phyloP scores from a whole-genome alignment of 2,329 filamentous ascomycete genomes.

The Colletotrichum agaves region DNA sequence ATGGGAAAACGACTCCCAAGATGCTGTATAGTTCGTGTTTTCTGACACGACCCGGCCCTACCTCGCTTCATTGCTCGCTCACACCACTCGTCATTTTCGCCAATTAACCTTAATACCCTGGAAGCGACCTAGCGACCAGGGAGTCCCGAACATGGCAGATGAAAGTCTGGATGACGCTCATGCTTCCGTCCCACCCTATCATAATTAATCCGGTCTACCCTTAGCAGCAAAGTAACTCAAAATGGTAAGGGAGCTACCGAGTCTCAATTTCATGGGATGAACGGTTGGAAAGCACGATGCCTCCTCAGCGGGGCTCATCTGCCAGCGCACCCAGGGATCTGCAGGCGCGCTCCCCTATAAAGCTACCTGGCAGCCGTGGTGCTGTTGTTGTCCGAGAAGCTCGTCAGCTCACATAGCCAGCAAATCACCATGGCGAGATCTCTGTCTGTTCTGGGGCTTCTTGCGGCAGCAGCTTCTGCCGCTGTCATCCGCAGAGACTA shows the following conservation, averaged over 20 bases:
- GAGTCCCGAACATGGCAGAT: slow-evolving; percentile 16
- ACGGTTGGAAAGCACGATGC: slow-evolving; percentile 21
- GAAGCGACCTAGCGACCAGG: slow-evolving; percentile 15
- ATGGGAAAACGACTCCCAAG: not conserved
- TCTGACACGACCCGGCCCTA: slow-evolving; percentile 9
- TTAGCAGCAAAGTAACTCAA: not conserved
- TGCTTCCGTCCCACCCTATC: slow-evolving; percentile 15
- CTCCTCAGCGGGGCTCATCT: slow-evolving; percentile 6
- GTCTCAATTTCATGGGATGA: slow-evolving; percentile 11
- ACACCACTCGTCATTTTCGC: slow-evolving; percentile 14
- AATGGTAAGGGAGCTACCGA: slow-evolving; percentile 3
- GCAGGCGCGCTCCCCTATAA: slow-evolving; percentile 19
- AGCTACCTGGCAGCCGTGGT: not conserved
- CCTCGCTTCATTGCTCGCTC: slow-evolving; percentile 35
- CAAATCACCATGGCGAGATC: slow-evolving; percentile 25
- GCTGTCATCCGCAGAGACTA: slow-evolving; percentile 33
- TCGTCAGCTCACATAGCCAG: not conserved
- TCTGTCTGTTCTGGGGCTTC: slow-evolving; percentile 24
- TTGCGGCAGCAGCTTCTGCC: slow-evolving; percentile 22
- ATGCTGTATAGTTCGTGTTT: not conserved
- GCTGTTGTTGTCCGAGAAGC: not conserved
- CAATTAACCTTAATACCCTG: slow-evolving; percentile 11
- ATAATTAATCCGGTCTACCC: not conserved
- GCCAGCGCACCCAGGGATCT: not conserved
- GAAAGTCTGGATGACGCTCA: slow-evolving; percentile 30